Percentiles rank a stretch among this genome's conserved stretches.
Conservation (phyloP, 1,139 yeast species). For the Zygoascus hellenicus region DNA sequence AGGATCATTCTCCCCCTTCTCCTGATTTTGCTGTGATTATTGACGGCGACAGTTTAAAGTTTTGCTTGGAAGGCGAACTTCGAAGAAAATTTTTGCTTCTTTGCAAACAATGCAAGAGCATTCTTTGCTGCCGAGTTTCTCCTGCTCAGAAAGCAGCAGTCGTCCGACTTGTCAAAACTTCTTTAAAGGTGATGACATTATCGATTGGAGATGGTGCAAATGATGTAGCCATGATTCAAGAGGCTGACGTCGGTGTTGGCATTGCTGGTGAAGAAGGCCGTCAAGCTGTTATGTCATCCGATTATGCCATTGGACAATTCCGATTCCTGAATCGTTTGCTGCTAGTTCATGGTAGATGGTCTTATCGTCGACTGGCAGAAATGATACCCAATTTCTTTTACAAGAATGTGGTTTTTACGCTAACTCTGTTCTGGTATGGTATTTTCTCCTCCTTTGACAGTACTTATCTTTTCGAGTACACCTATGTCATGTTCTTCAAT, state of each 20-base stretch:
- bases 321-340: constrained; percentile 72
- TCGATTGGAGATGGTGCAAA: constrained; percentile 98
- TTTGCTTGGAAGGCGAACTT: constrained; percentile 58
- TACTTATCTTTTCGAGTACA: constrained; percentile 83
- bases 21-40: constrained; percentile 77
- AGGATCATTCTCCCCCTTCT: constrained; percentile 71
- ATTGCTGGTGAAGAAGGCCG: constrained; percentile 98
- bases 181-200: constrained; percentile 78
- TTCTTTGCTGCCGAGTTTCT: constrained; percentile 90
- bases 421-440: constrained; percentile 93
- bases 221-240: constrained; percentile 98
- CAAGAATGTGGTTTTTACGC: constrained; percentile 83
- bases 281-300: constrained; percentile 97
- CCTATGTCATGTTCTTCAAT: constrained; percentile 86
- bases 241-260: constrained; percentile 97
- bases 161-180: constrained; percentile 78
- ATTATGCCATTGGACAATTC: constrained; percentile 94
- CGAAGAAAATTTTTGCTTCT: constrained; percentile 69
- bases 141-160: constrained; percentile 97
- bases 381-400: constrained; percentile 93
- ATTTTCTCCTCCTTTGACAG: constrained; percentile 83
- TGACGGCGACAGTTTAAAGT: constrained; percentile 86
- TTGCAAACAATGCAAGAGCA: constrained; percentile 92
- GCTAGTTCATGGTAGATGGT: constrained; percentile 94
- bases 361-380: constrained; percentile 83